Percentiles rank a stretch among this genome's conserved stretches.
These are phyloP conservation scores for Tolypocladium amazonense DNA, from an alignment of 2,329 filamentous ascomycete species.

Conservation along the genomic window DNA sequence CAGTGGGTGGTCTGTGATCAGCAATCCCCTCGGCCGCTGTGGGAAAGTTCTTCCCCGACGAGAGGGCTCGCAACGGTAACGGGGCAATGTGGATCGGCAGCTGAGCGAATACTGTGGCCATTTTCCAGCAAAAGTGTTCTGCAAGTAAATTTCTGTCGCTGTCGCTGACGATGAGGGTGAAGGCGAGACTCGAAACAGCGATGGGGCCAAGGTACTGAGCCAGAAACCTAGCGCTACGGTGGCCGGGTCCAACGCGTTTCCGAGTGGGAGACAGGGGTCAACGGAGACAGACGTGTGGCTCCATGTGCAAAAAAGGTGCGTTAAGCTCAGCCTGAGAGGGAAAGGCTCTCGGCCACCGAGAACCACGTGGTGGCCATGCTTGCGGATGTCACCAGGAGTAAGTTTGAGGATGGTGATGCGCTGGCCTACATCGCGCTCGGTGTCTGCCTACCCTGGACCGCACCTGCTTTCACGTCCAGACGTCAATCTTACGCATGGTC, in stretches of 20 bases:
- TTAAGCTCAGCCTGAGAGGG: background rate
- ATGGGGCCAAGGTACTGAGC: background rate
- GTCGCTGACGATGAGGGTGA: background rate
- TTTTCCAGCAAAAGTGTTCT: background rate
- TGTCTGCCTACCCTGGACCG: background rate
- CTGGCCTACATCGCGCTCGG: fast-evolving
- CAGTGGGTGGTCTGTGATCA: background rate
- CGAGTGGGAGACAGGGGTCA: background rate
- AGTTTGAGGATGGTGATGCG: background rate
- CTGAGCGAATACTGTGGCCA: background rate
- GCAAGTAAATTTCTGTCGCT: background rate
- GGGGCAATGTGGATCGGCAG: background rate
- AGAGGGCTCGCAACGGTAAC: background rate
- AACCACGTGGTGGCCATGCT: background rate
- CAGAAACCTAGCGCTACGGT: background rate
- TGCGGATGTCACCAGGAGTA: too few species aligned
- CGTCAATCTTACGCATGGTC: too few species aligned
- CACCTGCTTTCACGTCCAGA: too few species aligned
- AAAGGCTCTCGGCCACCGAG: background rate
- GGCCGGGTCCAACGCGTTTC: background rate
- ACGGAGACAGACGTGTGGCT: too few species aligned
- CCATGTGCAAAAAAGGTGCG: too few species aligned
- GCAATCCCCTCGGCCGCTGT: background rate
- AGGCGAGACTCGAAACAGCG: constrained; percentile 1
- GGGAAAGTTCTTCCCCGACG: background rate